Evolutionary conservation across 164 flowering plant genomes (phyloP).

Genomic region (Liquidambar formosana): DNA sequence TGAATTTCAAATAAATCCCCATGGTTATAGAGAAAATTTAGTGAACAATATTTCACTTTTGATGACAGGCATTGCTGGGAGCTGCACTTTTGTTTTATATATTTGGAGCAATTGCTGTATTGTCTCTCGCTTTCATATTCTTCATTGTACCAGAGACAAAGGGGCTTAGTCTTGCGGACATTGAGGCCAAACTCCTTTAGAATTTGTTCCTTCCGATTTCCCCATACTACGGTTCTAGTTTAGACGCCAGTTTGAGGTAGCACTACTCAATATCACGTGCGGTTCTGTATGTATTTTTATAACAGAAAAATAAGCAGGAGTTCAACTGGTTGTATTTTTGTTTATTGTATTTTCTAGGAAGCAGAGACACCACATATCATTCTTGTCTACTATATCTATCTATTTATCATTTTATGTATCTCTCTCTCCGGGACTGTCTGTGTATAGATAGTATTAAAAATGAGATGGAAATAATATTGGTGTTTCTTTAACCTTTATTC

Average conservation of each 20-base stretch:
- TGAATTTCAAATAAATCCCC: neutral
- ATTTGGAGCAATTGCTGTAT: slow-evolving; percentile 74
- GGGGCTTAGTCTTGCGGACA: slow-evolving; percentile 92
- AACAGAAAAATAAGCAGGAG: too few species aligned
- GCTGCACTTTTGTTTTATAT: slow-evolving; percentile 70
- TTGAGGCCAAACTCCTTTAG: slow-evolving; percentile 81
- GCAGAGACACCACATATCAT: too few species aligned
- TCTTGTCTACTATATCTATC: too few species aligned
- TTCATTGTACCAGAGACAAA: slow-evolving; percentile 88
- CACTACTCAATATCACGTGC: neutral
- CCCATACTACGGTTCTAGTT: neutral
- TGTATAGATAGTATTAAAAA: too few species aligned
- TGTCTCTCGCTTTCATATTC: slow-evolving; percentile 74
- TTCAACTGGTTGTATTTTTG: too few species aligned
- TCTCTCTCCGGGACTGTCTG: too few species aligned
- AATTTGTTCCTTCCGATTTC: neutral
- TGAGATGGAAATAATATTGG: too few species aligned
- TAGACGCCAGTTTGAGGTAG: neutral
- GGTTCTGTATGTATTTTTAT: too few species aligned
- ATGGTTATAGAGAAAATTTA: neutral
- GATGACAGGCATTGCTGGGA: slow-evolving; percentile 66
- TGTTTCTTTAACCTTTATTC: too few species aligned
- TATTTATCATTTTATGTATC: too few species aligned
- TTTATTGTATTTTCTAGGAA: too few species aligned
- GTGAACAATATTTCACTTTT: neutral